Evolutionary conservation across 306 rosid species (phyloP), one percentile per base, ranked within the genome.

Genomic region (Cicer judaicum): DNA sequence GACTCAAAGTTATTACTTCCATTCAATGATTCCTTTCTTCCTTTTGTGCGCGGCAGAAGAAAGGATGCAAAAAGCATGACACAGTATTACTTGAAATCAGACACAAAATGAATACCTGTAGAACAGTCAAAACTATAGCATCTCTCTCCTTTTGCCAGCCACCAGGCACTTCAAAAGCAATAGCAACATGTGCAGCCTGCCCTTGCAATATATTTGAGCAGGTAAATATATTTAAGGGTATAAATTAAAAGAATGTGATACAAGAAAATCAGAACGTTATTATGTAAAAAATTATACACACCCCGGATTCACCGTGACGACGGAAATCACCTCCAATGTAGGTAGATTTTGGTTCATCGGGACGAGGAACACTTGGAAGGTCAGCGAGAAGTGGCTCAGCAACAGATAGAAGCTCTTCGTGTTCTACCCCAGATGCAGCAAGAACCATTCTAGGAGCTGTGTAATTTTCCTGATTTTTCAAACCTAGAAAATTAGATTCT

Each of bases 121-220:
- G 87, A 79, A 93, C 98, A 44, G 98, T 93, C 91, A 90, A 84
- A 74, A 90, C 84, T 57, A 93, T 67, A 67, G 99, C 91, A 74
- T 92, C 92, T 84, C 87, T 90, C 85, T 95, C 99, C 9, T 89
- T 62, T 16, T 83, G 91, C 99, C 99, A 95, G 47, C 99, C 99
- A 41, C 99, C 98, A 41, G 99, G 97, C 50, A 90, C 96, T 80
- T 95, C 99, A 84, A 95, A 95, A 63, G 99, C 99, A 84, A 95
- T 87, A 71, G 97, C 99, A 87, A 95, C 46, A 72, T 95, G 99
- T 36, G 99, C 78, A 78, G 60, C 83, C 99, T 95, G 86, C 53
- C 16, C 63, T 21, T 52, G 69, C 55, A 63, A 78, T 73, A 76
- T 38, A 78, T 29, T 47, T 36, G 16, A 79, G 62, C 38, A 38